Base-by-base conservation (phyloP, 495 filamentous ascomycete genomes). In the Trichocladium uniseriatum region DNA sequence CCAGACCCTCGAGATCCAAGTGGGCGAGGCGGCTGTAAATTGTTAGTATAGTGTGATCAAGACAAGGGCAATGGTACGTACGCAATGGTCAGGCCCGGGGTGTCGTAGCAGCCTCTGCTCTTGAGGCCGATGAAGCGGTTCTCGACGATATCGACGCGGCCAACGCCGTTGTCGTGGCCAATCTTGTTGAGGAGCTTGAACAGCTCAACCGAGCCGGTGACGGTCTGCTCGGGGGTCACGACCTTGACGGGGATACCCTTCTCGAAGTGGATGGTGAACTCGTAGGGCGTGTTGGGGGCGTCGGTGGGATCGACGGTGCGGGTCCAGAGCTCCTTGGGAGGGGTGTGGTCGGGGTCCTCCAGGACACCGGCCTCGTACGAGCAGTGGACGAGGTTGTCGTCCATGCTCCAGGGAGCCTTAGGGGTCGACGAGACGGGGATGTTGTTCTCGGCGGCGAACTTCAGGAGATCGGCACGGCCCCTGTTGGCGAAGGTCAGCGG, bases 131-230 rank as follows among this genome's bases (percentile, higher is more conserved):
- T 65, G 55, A 67, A 63, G 7, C 61, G 55, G 49, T 56, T 57
- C 78, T 95, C 89, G 43, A 91, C 90, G 58, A 95, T 95, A 62
- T 95, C 89, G 55, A 95, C 84, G 60, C 90, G 73, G 55, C 90
- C 91, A 51, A 95, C 75, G 61, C 90, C 91, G 66, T 90, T 65
- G 42, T 70, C 76, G 53, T 79, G 76, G 47, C 78, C 90, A 60
- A 95, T 89, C 45, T 77, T 68, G 73, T 95, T 96, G 53, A 81
- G 73, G 29, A 79, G 73, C 56, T 83, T 72, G 76, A 96, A 95
- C 31, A 95, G 68, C 54, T 89, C 84, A 21, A 95, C 70, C 15
- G 80, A 69, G 57, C 86, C 88, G 19, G 86, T 91, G 57, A 14
- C 31, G 13, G 76, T 72, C 38, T 74, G 74, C 75, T 69, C 73